A percentile compares a stretch with the other conserved stretches of the same genome.
Evolutionary conservation across 345 rosid genomes (phyloP).

Genomic region (Lumnitzera littorea): DNA sequence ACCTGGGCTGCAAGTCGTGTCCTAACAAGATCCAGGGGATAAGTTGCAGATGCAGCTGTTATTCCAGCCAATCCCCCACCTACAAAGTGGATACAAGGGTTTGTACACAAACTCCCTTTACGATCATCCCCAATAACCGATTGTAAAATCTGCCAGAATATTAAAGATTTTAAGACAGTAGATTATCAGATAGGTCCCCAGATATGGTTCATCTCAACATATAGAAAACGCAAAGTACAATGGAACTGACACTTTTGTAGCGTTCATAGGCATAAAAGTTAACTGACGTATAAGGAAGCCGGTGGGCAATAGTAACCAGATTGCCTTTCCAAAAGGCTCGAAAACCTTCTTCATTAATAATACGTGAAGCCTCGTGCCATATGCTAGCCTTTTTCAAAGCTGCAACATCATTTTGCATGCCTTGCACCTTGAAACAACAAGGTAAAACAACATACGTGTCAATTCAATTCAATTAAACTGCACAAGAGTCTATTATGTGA

Average conservation of each 20-base stretch:
- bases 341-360: slow-evolving; percentile 76
- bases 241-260: slow-evolving; percentile 52
- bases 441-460: neutral
- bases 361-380: slow-evolving; percentile 81
- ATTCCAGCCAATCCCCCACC: slow-evolving; percentile 94
- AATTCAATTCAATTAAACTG: too few relatives aligned
- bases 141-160: slow-evolving; percentile 48
- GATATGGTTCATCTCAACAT: neutral
- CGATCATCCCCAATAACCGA: slow-evolving; percentile 32
- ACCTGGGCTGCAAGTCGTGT: slow-evolving; percentile 99
- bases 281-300: slow-evolving; percentile 80
- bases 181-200: neutral
- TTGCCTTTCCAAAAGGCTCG: slow-evolving; percentile 99
- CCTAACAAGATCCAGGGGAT: slow-evolving; percentile 95
- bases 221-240: slow-evolving; percentile 2
- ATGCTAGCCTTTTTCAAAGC: slow-evolving; percentile 51
- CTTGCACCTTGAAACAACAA: slow-evolving; percentile 63
- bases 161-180: neutral
- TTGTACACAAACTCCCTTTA: slow-evolving; percentile 24
- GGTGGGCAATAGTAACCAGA: slow-evolving; percentile 81
- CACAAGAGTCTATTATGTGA: too few relatives aligned
- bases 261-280: slow-evolving; percentile 78
- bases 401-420: slow-evolving; percentile 80
- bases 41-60: slow-evolving; percentile 85
- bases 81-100: slow-evolving; percentile 49